These are phyloP conservation scores for Canavalia gladiata DNA, from an alignment of 306 rosid species.

Conservation along the genomic window DNA sequence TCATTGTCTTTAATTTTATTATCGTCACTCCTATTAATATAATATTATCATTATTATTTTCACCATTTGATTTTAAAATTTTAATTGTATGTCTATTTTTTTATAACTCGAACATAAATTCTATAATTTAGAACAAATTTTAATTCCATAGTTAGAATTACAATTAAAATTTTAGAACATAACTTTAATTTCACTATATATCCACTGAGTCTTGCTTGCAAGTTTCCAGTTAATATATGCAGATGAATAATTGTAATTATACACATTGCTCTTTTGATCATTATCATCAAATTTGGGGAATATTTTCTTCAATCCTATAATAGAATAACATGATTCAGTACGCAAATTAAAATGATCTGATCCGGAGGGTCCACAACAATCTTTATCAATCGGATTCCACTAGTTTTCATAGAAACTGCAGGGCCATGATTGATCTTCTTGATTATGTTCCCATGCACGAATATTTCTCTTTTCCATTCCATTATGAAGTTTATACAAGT, in stretches of 20 bases:
- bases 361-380: constrained; percentile 52
- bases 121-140: no score
- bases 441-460: constrained; percentile 55
- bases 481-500: constrained; percentile 47
- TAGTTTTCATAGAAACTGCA: constrained; percentile 23
- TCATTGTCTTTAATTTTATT: no score
- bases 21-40: no score
- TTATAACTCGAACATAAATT: no score
- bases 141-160: no score
- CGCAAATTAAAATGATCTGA: constrained; percentile 19
- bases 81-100: no score
- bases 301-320: constrained; percentile 18
- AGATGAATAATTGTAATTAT: not conserved
- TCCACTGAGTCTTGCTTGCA: constrained; percentile 1
- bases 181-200: not conserved
- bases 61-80: no score
- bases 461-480: constrained; percentile 43
- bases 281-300: constrained; percentile 14
- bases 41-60: no score
- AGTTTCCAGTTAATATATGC: not conserved
- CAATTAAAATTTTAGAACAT: no score
- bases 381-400: constrained; percentile 38
- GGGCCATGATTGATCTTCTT: constrained; percentile 42
- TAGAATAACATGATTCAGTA: constrained; percentile 36
- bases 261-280: not conserved